Conservation (phyloP, 2,329 filamentous ascomycete genomes). For the Hymenoscyphus albidus region DNA sequence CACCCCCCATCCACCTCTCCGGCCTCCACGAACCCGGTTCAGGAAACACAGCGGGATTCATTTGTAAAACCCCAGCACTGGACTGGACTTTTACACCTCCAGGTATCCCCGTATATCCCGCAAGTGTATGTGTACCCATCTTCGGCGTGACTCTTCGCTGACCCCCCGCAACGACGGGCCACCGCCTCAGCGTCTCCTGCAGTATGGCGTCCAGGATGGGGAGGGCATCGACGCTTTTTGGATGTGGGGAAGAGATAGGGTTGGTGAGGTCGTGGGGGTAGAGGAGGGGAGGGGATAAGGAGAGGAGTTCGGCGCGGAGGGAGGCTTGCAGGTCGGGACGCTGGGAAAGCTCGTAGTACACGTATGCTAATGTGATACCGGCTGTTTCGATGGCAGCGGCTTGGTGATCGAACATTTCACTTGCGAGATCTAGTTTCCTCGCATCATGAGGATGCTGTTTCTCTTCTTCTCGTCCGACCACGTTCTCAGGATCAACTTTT, state of each 20-base stretch:
- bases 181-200: constrained; percentile 54
- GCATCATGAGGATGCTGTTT: background rate
- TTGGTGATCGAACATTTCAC: constrained; percentile 71
- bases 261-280: constrained; percentile 10
- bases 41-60: constrained; percentile 46
- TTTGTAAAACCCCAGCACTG: constrained; percentile 51
- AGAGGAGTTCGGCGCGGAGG: constrained; percentile 43
- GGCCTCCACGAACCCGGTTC: constrained; percentile 48
- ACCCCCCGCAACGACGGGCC: constrained; percentile 52
- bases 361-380: constrained; percentile 63
- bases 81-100: constrained; percentile 50
- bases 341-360: constrained; percentile 55
- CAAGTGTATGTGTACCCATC: constrained; percentile 38
- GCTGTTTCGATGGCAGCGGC: constrained; percentile 77
- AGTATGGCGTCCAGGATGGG: constrained; percentile 53
- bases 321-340: constrained; percentile 38
- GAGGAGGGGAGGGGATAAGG: constrained; percentile 39
- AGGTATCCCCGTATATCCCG: constrained; percentile 40
- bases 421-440: constrained; percentile 52
- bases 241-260: constrained; percentile 38
- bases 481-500: constrained; percentile 36
- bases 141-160: constrained; percentile 50
- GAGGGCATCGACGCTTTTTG: constrained; percentile 45
- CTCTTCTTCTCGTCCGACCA: background rate
- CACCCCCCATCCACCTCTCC: constrained; percentile 47